Conservation (phyloP, 2,329 filamentous ascomycete genomes). For the Epichloe bromicola region DNA sequence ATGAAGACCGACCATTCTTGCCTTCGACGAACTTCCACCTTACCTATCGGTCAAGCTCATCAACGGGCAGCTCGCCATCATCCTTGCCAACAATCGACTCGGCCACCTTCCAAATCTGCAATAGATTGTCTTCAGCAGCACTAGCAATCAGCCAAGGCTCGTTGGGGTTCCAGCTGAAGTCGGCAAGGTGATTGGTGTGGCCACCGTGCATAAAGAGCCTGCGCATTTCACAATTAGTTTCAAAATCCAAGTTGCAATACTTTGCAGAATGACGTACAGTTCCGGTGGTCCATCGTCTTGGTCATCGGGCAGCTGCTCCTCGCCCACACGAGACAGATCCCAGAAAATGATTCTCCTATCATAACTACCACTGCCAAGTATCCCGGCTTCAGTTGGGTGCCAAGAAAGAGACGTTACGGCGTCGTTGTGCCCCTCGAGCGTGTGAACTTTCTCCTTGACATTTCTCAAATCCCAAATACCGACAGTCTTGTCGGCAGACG, state of each 20-base stretch:
- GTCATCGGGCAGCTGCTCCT: constrained; percentile 91
- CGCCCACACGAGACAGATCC: constrained; percentile 84
- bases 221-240: not conserved
- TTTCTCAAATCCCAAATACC: constrained; percentile 93
- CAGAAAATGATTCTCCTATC: constrained; percentile 92
- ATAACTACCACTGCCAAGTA: constrained; percentile 84
- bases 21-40: constrained; percentile 21
- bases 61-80: constrained; percentile 58
- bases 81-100: constrained; percentile 72
- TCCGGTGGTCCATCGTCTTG: constrained; percentile 90
- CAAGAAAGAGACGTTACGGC: constrained; percentile 85
- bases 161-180: constrained; percentile 96
- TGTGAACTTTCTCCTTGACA: constrained; percentile 79
- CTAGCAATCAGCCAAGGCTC: constrained; percentile 95
- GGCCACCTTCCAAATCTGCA: constrained; percentile 88
- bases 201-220: constrained; percentile 91
- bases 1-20: constrained; percentile 16
- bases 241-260: not conserved
- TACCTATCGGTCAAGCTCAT: constrained; percentile 57
- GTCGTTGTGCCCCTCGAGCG: constrained; percentile 76
- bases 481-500: constrained; percentile 89
- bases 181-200: constrained; percentile 90
- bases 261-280: constrained; percentile 47
- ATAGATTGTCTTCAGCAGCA: constrained; percentile 89
- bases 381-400: constrained; percentile 82